Conservation (phyloP, 257 asterid genomes). For the Ehretia macrophylla region DNA sequence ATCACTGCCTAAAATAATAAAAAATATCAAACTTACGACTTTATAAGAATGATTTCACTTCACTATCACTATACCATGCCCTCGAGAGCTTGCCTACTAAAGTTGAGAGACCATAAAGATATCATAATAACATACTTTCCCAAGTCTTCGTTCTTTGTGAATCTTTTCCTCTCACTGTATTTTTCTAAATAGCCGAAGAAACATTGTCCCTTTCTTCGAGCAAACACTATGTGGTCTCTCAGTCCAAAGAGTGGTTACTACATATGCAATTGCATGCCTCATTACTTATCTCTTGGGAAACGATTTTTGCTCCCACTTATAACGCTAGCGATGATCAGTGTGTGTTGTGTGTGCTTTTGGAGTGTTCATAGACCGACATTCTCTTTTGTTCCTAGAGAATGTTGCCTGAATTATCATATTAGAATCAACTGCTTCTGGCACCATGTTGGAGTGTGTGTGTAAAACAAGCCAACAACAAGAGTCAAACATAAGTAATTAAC, state of each 20-base stretch:
- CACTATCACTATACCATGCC: too few relatives aligned
- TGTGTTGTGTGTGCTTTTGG: slow-evolving; percentile 8
- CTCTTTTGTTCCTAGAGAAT: slow-evolving; percentile 52
- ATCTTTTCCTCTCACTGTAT: background rate
- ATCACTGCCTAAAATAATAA: too few relatives aligned
- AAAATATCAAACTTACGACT: too few relatives aligned
- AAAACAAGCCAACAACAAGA: slow-evolving; percentile 22
- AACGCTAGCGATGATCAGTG: background rate
- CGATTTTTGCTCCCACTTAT: background rate
- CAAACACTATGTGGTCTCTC: background rate
- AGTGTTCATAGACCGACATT: slow-evolving; percentile 51
- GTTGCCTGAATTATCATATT: slow-evolving; percentile 29
- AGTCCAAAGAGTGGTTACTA: background rate
- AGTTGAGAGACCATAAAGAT: background rate
- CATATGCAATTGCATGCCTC: background rate
- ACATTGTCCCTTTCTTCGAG: background rate
- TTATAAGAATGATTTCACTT: too few relatives aligned
- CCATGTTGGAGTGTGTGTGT: slow-evolving; percentile 35
- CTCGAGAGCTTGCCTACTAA: too few relatives aligned
- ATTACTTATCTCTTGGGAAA: too few relatives aligned
- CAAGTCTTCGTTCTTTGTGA: slow-evolving; percentile 2
- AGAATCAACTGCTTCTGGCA: slow-evolving; percentile 16
- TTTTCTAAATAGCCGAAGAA: background rate
- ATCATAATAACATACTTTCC: background rate
- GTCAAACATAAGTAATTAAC: slow-evolving; percentile 7